These are phyloP conservation scores for Saprolegnia diclina DNA, from an alignment of 352 stramenopile genomes.

Conservation along the genomic window DNA sequence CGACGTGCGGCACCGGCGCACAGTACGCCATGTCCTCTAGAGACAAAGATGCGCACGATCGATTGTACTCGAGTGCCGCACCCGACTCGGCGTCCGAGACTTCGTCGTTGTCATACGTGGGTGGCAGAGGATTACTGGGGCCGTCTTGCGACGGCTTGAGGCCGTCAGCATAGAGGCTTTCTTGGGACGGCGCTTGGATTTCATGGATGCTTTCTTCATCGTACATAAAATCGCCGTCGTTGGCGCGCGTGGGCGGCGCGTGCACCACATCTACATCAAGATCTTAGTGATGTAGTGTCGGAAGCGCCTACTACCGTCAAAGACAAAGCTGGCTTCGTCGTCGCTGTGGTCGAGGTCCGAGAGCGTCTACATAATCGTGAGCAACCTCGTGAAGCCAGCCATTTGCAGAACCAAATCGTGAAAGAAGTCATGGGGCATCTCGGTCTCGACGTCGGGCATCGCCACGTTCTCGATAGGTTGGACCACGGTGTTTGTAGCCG, in stretches of 20 bases:
- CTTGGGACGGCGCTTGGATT: neutral
- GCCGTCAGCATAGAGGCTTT: neutral
- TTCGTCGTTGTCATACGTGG: too few species aligned
- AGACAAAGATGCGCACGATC: neutral
- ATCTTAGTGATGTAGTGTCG: too few species aligned
- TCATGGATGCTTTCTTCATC: neutral
- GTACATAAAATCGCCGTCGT: neutral
- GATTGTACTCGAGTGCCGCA: neutral
- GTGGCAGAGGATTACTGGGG: too few species aligned
- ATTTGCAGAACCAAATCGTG: constrained; percentile 25
- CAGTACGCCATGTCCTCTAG: neutral
- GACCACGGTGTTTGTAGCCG: too few species aligned
- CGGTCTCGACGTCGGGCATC: too few species aligned
- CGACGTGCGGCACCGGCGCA: neutral
- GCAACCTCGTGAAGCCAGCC: neutral
- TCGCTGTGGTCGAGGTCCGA: constrained; percentile 1
- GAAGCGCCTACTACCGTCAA: constrained; percentile 13
- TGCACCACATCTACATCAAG: constrained; percentile 26
- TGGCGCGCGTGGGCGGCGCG: neutral
- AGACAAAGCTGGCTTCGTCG: constrained; percentile 23
- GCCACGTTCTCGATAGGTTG: too few species aligned
- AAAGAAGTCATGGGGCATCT: too few species aligned
- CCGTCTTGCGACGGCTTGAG: too few species aligned
- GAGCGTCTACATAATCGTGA: neutral
- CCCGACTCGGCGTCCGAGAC: constrained; percentile 13